Evolutionary conservation across 108 stramenopile species (phyloP).

Genomic region (Licmophora abbreviata): DNA sequence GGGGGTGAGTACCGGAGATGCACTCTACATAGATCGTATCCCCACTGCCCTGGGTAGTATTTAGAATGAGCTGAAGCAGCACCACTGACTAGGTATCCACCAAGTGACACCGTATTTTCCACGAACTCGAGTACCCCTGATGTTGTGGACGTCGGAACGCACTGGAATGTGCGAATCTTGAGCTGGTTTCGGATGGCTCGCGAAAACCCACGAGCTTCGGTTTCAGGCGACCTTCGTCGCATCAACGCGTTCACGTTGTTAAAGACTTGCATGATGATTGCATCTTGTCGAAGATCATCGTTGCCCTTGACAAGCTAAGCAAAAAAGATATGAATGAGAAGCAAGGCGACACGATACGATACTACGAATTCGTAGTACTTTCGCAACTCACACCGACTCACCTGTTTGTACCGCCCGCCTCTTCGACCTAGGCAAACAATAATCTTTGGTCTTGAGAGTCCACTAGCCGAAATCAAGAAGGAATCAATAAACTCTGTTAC

Average conservation of each 20-base stretch:
- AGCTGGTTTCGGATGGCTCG: slow-evolving; percentile 22
- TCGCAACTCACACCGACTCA: neutral
- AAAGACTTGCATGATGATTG: slow-evolving; percentile 97
- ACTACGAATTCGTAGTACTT: neutral
- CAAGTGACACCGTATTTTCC: slow-evolving; percentile 82
- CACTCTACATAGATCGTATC: slow-evolving; percentile 35
- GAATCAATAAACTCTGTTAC: slow-evolving; percentile 51
- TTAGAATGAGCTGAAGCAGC: slow-evolving; percentile 27
- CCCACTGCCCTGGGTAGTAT: slow-evolving; percentile 87
- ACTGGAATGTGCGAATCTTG: slow-evolving; percentile 77
- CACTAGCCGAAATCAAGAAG: slow-evolving; percentile 74
- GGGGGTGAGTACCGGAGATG: slow-evolving; percentile 33
- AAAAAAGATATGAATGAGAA: neutral
- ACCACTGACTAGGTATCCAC: slow-evolving; percentile 34
- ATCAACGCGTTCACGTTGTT: slow-evolving; percentile 83
- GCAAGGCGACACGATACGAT: neutral
- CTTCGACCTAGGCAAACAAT: slow-evolving; percentile 71
- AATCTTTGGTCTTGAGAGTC: slow-evolving; percentile 85
- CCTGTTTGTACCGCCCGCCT: slow-evolving; percentile 49
- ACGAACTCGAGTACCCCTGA: slow-evolving; percentile 97
- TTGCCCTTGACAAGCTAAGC: slow-evolving; percentile 84
- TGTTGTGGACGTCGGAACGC: slow-evolving; percentile 82
- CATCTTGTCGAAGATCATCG: slow-evolving; percentile 96
- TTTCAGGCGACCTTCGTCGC: slow-evolving; percentile 4
- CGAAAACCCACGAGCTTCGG: neutral